phyloP scores from a whole-genome alignment of 768 basidiomycete genomes.

The Gloeostereum incarnatum region DNA sequence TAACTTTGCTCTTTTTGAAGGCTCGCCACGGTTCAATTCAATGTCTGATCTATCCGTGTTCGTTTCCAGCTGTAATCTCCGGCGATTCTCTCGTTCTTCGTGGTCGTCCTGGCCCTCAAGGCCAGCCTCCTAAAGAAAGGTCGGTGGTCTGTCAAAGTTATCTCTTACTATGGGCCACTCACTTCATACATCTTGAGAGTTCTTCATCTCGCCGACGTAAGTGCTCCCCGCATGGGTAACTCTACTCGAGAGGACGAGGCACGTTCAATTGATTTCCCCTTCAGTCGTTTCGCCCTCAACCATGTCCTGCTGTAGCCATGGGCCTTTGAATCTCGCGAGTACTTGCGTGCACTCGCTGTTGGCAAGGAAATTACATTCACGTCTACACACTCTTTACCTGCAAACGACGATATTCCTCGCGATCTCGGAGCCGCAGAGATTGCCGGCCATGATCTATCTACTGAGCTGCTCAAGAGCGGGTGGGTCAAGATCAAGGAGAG shows the following conservation, averaged over 20 bases:
- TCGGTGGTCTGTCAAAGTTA: slow-evolving; percentile 17
- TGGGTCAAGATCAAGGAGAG: slow-evolving; percentile 90
- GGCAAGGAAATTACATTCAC: slow-evolving; percentile 88
- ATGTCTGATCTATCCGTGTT: slow-evolving; percentile 14
- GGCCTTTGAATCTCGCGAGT: slow-evolving; percentile 93
- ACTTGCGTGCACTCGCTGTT: slow-evolving; percentile 73
- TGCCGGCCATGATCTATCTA: slow-evolving; percentile 59
- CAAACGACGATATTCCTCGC: slow-evolving; percentile 67
- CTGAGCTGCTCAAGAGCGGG: slow-evolving; percentile 77
- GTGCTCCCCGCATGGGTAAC: slow-evolving; percentile 79
- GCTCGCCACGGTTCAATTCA: slow-evolving; percentile 11
- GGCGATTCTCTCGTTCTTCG: slow-evolving; percentile 86
- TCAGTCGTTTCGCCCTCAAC: slow-evolving; percentile 1
- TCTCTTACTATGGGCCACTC: slow-evolving; percentile 2
- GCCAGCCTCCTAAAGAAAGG: slow-evolving; percentile 89
- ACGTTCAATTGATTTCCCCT: slow-evolving; percentile 8
- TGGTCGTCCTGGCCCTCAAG: slow-evolving; percentile 66
- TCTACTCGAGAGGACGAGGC: slow-evolving; percentile 86
- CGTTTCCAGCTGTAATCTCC: slow-evolving; percentile 67
- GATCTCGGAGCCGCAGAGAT: slow-evolving; percentile 76
- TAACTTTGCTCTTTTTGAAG: slow-evolving; percentile 17
- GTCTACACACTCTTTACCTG: slow-evolving; percentile 70
- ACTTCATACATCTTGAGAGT: slow-evolving; percentile 47
- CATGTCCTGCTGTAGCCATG: slow-evolving; percentile 45
- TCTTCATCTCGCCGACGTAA: slow-evolving; percentile 82